phyloP scores from a whole-genome alignment of 495 filamentous ascomycete genomes.

The Hyaloscypha hepaticicola region DNA sequence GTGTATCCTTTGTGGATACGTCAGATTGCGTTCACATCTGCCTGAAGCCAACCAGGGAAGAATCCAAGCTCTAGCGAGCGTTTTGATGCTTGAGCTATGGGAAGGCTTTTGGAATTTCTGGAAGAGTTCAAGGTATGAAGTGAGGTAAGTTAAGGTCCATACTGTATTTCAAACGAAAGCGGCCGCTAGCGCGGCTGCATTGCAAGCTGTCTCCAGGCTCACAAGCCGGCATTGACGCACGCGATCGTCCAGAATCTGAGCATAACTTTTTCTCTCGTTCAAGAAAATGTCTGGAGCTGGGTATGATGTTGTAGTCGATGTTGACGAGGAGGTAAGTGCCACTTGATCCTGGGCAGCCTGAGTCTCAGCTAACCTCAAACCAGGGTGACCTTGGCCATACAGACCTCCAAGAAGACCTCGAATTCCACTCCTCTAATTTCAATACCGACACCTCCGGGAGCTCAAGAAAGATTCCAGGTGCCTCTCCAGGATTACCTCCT shows the following conservation, averaged over 20 bases:
- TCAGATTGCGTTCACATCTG: too few species aligned
- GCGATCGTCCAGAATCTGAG: background rate
- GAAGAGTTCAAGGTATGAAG: too few species aligned
- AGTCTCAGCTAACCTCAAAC: constrained; percentile 23
- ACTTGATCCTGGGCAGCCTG: background rate
- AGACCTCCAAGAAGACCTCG: constrained; percentile 96
- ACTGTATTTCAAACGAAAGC: too few species aligned
- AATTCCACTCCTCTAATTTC: constrained; percentile 87
- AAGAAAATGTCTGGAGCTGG: constrained; percentile 33
- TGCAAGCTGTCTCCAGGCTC: constrained; percentile 18
- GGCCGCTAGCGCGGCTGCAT: background rate
- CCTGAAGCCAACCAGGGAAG: too few species aligned
- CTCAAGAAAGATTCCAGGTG: constrained; percentile 47
- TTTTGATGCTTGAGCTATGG: too few species aligned
- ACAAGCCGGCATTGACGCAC: too few species aligned
- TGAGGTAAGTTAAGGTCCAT: too few species aligned
- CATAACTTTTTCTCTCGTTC: background rate
- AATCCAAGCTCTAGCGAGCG: too few species aligned
- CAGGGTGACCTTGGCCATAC: constrained; percentile 98
- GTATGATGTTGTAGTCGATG: constrained; percentile 96
- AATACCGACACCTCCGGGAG: constrained; percentile 53
- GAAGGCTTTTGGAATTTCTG: too few species aligned
- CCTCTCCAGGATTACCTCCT: constrained; percentile 58
- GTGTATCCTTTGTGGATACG: too few species aligned
- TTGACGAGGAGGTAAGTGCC: constrained; percentile 76